Conservation (phyloP, 139 green algal genomes). For the Spirogloea muscicola region DNA sequence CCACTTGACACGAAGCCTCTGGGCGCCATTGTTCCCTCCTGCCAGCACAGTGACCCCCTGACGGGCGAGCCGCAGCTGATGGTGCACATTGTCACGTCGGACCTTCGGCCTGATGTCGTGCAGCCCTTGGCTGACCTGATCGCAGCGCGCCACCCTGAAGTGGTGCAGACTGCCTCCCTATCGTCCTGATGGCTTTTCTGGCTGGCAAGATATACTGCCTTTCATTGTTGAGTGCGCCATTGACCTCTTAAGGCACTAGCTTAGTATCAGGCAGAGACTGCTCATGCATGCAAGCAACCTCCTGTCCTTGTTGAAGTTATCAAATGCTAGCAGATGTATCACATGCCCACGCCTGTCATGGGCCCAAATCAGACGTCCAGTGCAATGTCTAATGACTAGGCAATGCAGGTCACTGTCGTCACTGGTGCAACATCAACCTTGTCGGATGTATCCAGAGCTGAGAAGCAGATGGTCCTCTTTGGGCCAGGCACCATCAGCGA, state of each 20-base stretch:
- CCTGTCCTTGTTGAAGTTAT: neutral
- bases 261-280: neutral
- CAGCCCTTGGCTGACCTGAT: slow-evolving; percentile 38
- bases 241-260: neutral
- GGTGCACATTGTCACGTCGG: slow-evolving; percentile 25
- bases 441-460: neutral
- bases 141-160: slow-evolving; percentile 10
- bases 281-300: neutral
- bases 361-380: neutral
- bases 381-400: neutral
- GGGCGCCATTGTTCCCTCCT: too few species aligned
- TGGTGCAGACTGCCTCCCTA: slow-evolving; percentile 15
- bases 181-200: too few species aligned
- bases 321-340: neutral
- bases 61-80: slow-evolving; percentile 4
- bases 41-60: slow-evolving; percentile 12
- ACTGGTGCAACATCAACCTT: neutral
- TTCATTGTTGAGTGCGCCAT: neutral
- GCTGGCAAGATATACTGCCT: neutral
- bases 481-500: slow-evolving; percentile 51
- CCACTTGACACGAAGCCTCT: too few species aligned
- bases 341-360: neutral
- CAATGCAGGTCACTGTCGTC: neutral
- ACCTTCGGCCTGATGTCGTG: neutral
- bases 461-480: slow-evolving; percentile 41